Conservation (phyloP, 306 rosid genomes). For the Boehmeria nivea region DNA sequence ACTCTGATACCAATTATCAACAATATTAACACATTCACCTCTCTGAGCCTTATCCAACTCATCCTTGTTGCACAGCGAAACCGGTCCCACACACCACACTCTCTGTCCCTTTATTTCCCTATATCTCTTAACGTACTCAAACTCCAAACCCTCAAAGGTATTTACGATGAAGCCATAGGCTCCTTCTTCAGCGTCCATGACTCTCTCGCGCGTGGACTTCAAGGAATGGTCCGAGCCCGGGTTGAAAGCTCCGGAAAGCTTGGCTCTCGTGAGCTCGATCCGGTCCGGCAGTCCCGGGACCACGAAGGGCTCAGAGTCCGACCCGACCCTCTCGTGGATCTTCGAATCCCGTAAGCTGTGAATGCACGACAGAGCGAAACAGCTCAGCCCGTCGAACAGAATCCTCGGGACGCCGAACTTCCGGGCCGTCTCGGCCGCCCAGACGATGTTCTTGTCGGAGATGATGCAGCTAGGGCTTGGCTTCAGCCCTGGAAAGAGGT, state of each 20-base stretch:
- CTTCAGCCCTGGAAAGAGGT: background rate
- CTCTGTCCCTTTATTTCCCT: conserved; percentile 26
- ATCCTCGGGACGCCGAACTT: conserved; percentile 20
- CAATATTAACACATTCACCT: background rate
- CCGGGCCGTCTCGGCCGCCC: conserved; percentile 15
- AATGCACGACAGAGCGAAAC: conserved; percentile 13
- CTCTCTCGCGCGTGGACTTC: background rate
- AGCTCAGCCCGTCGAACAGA: conserved; percentile 23
- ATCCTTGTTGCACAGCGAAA: conserved; percentile 9
- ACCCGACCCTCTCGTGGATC: conserved; percentile 3
- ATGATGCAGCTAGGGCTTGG: conserved; percentile 20
- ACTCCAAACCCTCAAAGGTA: conserved; percentile 45
- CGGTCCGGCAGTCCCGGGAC: conserved; percentile 29
- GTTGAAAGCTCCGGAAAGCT: background rate
- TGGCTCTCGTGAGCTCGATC: conserved; percentile 15
- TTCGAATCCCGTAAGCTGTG: conserved; percentile 11
- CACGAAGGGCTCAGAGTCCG: conserved; percentile 9
- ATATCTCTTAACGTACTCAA: conserved; percentile 31
- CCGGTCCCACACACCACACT: conserved; percentile 52
- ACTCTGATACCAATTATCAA: no score
- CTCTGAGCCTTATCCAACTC: conserved; percentile 9
- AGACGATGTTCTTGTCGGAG: conserved; percentile 16
- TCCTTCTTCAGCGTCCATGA: conserved; percentile 12
- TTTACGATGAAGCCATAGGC: conserved; percentile 42
- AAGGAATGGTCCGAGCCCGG: background rate